A percentile compares a stretch with the other conserved stretches of the same genome.
Evolutionary conservation across 2,329 filamentous ascomycete species (phyloP).

Genomic region (Daldinia sp.): DNA sequence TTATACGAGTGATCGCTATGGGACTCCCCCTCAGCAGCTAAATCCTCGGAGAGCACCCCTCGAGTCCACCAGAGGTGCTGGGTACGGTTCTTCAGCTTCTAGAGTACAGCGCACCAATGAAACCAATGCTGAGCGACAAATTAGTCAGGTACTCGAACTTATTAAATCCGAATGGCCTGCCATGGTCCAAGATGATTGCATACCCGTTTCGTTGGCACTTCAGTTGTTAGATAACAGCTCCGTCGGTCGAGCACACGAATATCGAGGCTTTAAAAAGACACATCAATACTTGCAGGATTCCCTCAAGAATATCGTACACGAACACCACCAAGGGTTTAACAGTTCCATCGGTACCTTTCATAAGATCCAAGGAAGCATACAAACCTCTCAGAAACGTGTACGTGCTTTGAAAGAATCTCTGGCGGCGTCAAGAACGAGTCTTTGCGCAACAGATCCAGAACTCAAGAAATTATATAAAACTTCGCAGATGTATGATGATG

Average conservation of each 20-base stretch:
- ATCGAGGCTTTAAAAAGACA: slow-evolving; percentile 82
- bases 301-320: slow-evolving; percentile 93
- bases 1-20: slow-evolving; percentile 55
- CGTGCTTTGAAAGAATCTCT: slow-evolving; percentile 85
- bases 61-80: slow-evolving; percentile 42
- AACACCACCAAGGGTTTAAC: slow-evolving; percentile 99
- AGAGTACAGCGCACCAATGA: slow-evolving; percentile 41
- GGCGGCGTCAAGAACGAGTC: slow-evolving; percentile 77
- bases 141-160: slow-evolving; percentile 74
- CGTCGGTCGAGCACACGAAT: slow-evolving; percentile 88
- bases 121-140: slow-evolving; percentile 64
- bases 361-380: slow-evolving; percentile 95
- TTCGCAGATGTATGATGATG: slow-evolving; percentile 89
- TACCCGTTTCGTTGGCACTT: slow-evolving; percentile 93
- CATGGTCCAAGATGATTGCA: slow-evolving; percentile 87
- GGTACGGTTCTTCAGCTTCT: slow-evolving; percentile 39
- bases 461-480: slow-evolving; percentile 87
- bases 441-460: slow-evolving; percentile 88
- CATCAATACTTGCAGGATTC: slow-evolving; percentile 91
- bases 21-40: slow-evolving; percentile 43
- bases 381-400: slow-evolving; percentile 85
- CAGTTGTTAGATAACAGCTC: slow-evolving; percentile 95
- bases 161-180: slow-evolving; percentile 92
- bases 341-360: slow-evolving; percentile 99
- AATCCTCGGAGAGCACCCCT: slow-evolving; percentile 46